These are phyloP conservation scores for Phytophthora citrophthora DNA, from an alignment of 352 stramenopile genomes.

Conservation along the genomic window DNA sequence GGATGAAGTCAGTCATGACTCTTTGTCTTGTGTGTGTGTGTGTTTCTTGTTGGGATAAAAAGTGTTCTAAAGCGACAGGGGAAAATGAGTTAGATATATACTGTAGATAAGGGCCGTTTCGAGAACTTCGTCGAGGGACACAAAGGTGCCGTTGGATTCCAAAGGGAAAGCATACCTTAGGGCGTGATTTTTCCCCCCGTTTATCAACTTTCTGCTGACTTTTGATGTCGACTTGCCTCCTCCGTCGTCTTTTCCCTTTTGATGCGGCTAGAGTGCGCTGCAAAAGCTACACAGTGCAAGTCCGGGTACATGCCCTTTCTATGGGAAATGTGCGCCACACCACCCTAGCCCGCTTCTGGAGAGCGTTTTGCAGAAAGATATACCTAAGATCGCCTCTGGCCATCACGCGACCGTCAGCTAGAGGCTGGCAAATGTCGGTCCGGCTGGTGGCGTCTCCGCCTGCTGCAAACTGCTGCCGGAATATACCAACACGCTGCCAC, in stretches of 20 bases:
- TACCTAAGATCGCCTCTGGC: slow-evolving; percentile 32
- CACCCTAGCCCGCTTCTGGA: slow-evolving; percentile 17
- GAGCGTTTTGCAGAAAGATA: slow-evolving; percentile 34
- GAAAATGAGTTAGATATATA: slow-evolving; percentile 18
- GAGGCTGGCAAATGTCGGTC: neutral
- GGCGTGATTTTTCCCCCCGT: neutral
- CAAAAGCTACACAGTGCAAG: slow-evolving; percentile 3
- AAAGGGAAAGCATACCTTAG: slow-evolving; percentile 23
- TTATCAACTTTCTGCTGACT: neutral
- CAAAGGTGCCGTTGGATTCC: slow-evolving; percentile 23
- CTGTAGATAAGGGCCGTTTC: slow-evolving; percentile 17
- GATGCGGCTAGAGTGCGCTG: neutral
- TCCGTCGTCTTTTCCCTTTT: slow-evolving; percentile 41
- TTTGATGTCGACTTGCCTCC: slow-evolving; percentile 24
- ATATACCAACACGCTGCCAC: no score
- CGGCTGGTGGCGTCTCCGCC: slow-evolving; percentile 5
- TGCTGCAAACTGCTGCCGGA: neutral
- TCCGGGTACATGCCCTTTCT: slow-evolving; percentile 6
- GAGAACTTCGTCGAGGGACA: neutral
- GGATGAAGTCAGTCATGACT: slow-evolving; percentile 83
- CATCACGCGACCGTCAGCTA: slow-evolving; percentile 3
- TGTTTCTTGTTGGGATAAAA: slow-evolving; percentile 13
- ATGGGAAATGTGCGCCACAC: slow-evolving; percentile 19
- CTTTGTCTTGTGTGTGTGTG: neutral
- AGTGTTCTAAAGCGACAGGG: slow-evolving; percentile 35